Percentiles rank a stretch among this genome's conserved stretches.
Evolutionary conservation across 805 yeast genomes (phyloP).

Genomic region (Helenozyma rhizophorensis): DNA sequence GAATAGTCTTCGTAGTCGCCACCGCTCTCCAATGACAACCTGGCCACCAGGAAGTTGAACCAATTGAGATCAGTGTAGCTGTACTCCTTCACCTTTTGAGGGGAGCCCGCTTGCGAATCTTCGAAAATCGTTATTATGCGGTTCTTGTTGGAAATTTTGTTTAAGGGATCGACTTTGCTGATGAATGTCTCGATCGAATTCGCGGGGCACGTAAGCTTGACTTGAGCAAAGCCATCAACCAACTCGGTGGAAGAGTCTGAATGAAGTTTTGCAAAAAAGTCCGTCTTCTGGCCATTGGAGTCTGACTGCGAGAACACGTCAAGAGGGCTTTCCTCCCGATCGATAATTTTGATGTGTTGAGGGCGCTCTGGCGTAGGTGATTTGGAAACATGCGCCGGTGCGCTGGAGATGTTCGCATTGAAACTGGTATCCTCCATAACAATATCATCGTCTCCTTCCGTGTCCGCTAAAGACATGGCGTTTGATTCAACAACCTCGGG

Average conservation of each 20-base stretch:
- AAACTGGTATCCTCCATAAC: conserved; percentile 2
- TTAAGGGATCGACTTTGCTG: conserved; percentile 41
- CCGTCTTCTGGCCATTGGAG: conserved; percentile 1
- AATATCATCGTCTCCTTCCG: conserved; percentile 4
- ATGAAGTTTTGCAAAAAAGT: conserved; percentile 4
- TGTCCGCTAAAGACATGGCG: neutral
- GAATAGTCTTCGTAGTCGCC: conserved; percentile 7
- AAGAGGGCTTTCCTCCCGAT: neutral
- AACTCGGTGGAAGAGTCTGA: conserved; percentile 10
- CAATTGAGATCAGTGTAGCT: conserved; percentile 33
- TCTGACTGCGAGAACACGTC: conserved; percentile 3
- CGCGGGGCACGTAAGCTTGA: conserved; percentile 11
- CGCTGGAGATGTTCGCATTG: neutral
- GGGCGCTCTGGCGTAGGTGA: too few species aligned
- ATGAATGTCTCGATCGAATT: conserved; percentile 31
- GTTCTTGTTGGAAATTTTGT: conserved; percentile 27
- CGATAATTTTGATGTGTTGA: neutral
- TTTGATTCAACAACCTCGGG: too few species aligned
- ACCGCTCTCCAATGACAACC: conserved; percentile 11
- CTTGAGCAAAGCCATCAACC: conserved; percentile 17
- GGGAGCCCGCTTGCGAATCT: conserved; percentile 33
- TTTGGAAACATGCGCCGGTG: too few species aligned
- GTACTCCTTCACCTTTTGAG: conserved; percentile 30
- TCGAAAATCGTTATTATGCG: conserved; percentile 38
- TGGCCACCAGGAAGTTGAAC: conserved; percentile 36